A percentile compares a stretch with the other conserved stretches of the same genome.
Conservation (phyloP, 345 rosid species). For the Sonneratia alba region DNA sequence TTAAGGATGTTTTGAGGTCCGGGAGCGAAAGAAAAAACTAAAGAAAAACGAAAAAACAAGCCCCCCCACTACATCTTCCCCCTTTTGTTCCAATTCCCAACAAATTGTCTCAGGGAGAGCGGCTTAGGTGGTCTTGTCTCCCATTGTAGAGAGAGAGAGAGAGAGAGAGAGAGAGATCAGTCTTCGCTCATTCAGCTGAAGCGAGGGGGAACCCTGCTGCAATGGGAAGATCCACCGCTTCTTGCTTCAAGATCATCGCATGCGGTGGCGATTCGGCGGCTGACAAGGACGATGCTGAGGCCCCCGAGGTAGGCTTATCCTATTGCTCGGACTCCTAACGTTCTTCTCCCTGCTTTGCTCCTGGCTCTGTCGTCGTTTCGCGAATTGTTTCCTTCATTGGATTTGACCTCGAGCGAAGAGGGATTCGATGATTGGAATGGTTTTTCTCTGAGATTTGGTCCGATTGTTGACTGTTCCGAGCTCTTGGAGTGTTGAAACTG, state of each 20-base stretch:
- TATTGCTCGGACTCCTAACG: constrained; percentile 1
- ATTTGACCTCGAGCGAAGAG: not conserved
- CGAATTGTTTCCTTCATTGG: not conserved
- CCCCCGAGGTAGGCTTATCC: constrained; percentile 29
- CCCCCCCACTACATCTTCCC: not conserved
- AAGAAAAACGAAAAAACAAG: not conserved
- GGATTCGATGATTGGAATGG: not conserved
- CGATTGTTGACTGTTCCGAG: not conserved
- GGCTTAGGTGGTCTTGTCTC: constrained; percentile 14
- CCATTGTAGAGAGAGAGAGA: not conserved
- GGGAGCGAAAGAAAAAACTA: constrained; percentile 1
- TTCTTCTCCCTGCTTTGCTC: not conserved
- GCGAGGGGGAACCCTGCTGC: constrained; percentile 5
- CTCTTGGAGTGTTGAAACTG: not conserved
- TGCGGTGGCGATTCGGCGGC: constrained; percentile 52
- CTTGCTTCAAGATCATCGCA: constrained; percentile 68
- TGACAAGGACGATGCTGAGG: constrained; percentile 34
- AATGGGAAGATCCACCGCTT: constrained; percentile 59
- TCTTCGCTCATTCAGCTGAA: not conserved
- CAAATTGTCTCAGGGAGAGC: constrained; percentile 15
- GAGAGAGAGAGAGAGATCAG: constrained; percentile 9
- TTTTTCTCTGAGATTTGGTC: not conserved
- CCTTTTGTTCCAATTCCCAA: constrained; percentile 36
- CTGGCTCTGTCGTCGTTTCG: not conserved
- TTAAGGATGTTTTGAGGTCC: constrained; percentile 40